These are phyloP conservation scores for Barbatosphaeria neglecta DNA, from an alignment of 495 filamentous ascomycete species.

Conservation along the genomic window DNA sequence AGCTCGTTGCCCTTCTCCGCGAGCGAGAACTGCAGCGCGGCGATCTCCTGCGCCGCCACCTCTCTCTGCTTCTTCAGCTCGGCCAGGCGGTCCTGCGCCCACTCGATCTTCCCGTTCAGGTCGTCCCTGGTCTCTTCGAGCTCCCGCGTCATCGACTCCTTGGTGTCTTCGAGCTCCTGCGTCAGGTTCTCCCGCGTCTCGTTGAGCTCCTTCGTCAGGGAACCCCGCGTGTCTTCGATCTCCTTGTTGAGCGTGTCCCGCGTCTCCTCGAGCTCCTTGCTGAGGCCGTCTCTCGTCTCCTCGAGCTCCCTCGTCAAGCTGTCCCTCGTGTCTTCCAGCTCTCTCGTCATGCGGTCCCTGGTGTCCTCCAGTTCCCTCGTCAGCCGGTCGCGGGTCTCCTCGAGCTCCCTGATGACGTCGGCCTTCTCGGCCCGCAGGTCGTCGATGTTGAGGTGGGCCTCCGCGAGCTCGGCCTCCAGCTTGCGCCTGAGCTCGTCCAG, in stretches of 20 bases:
- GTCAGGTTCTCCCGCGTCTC: constrained; percentile 3
- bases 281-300: no score
- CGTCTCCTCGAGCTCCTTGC: no score
- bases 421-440: constrained; percentile 6
- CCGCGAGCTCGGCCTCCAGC: constrained; percentile 16
- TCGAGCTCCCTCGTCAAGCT: no score
- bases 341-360: no score
- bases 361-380: no score
- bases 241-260: no score
- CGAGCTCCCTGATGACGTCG: neutral
- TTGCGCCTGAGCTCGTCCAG: constrained; percentile 10
- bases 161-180: neutral
- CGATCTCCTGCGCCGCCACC: constrained; percentile 5
- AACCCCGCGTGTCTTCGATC: no score
- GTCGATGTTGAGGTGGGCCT: constrained; percentile 9
- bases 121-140: neutral
- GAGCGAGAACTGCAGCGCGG: constrained; percentile 1
- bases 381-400: constrained; percentile 7
- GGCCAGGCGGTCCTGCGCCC: constrained; percentile 7
- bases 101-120: neutral
- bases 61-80: constrained; percentile 9
- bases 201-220: no score
- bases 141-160: neutral
- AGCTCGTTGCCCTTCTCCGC: constrained; percentile 14
- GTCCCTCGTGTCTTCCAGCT: no score